Base-by-base conservation (phyloP, 129 eudicot species). In the Saposhnikovia divaricata region DNA sequence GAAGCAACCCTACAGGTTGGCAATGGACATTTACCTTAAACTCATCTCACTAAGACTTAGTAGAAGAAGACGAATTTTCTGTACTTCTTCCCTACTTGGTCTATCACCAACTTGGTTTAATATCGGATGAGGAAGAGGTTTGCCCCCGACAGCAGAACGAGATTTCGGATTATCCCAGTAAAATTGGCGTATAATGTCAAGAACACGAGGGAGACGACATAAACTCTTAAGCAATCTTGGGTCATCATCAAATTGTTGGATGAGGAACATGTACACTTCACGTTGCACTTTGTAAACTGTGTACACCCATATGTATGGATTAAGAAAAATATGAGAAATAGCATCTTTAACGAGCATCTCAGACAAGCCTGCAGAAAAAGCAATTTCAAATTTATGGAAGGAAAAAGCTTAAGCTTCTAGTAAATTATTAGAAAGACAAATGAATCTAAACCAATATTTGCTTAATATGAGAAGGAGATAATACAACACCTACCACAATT, bases 11-110 rank as follows among this genome's bases (percentile, higher is more conserved):
- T 21, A 61, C 55, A 80, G 61, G 81, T 34, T 34, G 37, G 1
- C 37, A 34, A 34, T 73, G 78, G 75, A 45, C 7, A 23, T 72
- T 48, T 88, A 92, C 98, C 98, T 92, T 77, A 96, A 91, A 86
- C 98, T 96, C 98, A 92, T 96, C 84, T 96, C 99, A 44, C 99
- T 96, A 72, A 96, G 91, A 86, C 99, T 96, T 57, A 96, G 79
- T 83, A 96, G 84, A 83, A 96, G 96, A 44, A 96, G 97, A 75
- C 98, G 98, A 68, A 96, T 90, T 80, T 96, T 96, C 79, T 82
- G 99, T 75, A 90, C 82, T 88, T 96, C 98, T 73, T 92, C 99
- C 79, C 80, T 86, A 78, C 77, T 86, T 59, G 95, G 98, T 79
- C 93, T 92, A 88, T 89, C 89, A 46, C 91, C 97, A 83, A 73